A percentile compares a stretch with the other conserved stretches of the same genome.
phyloP scores from a whole-genome alignment of 176 grass and related monocot species.

The Ananas comosus region DNA sequence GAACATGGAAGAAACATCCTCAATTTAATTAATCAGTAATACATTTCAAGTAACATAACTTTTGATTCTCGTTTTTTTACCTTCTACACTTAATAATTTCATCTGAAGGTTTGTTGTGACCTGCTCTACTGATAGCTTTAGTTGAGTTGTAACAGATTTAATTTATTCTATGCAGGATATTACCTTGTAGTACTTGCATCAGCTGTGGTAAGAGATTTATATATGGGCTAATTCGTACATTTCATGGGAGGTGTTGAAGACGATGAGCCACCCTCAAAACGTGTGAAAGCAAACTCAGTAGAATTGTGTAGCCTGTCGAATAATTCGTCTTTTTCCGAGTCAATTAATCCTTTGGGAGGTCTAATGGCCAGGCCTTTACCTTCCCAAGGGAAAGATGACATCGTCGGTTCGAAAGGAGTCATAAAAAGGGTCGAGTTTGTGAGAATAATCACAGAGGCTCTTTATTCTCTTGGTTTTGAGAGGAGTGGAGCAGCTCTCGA shows the following conservation, averaged over 20 bases:
- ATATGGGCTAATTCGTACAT: constrained; percentile 84
- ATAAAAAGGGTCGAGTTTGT: constrained; percentile 94
- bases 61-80: too few relatives aligned
- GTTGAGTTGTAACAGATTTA: neutral
- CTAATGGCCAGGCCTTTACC: constrained; percentile 86
- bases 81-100: neutral
- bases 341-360: constrained; percentile 75
- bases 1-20: neutral
- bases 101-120: neutral
- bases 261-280: constrained; percentile 79
- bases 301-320: constrained; percentile 37
- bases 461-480: constrained; percentile 89
- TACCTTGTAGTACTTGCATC: neutral
- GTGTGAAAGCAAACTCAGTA: constrained; percentile 62
- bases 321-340: constrained; percentile 38
- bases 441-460: constrained; percentile 82
- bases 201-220: constrained; percentile 9
- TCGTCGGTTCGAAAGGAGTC: constrained; percentile 73
- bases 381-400: constrained; percentile 76
- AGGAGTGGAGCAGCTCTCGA: constrained; percentile 75
- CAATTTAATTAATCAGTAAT: neutral
- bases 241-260: constrained; percentile 99
- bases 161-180: neutral
- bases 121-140: neutral
- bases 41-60: too few relatives aligned